Conservation (phyloP, 371 early-diverging fungal genomes). For the Mortierella sp. region DNA sequence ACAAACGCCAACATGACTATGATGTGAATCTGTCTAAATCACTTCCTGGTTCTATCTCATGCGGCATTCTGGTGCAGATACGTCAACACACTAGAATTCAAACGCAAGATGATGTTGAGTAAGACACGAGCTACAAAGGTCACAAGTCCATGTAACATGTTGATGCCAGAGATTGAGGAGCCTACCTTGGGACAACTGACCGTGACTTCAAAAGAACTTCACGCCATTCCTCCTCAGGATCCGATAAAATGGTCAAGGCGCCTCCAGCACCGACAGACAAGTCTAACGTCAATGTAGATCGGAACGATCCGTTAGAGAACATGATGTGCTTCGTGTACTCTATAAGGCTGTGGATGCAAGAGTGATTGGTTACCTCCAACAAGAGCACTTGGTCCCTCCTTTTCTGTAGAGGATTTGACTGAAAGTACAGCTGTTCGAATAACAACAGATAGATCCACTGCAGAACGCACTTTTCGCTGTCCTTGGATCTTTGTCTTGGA, state of each 20-base stretch:
- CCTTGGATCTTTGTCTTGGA: background rate
- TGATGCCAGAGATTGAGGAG: too few relatives aligned
- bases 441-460: constrained; percentile 42
- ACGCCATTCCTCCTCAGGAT: constrained; percentile 87
- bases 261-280: constrained; percentile 94
- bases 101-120: background rate
- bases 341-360: background rate
- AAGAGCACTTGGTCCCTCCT: constrained; percentile 17
- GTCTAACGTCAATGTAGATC: constrained; percentile 35
- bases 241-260: constrained; percentile 88
- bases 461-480: constrained; percentile 74
- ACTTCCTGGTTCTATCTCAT: background rate
- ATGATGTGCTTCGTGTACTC: too few relatives aligned
- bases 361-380: constrained; percentile 13
- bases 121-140: background rate
- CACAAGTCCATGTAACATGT: too few relatives aligned
- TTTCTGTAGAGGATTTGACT: constrained; percentile 17
- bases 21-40: too few relatives aligned
- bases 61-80: constrained; percentile 23
- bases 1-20: too few relatives aligned
- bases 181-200: constrained; percentile 72
- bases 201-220: constrained; percentile 78
- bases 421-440: constrained; percentile 49
- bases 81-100: constrained; percentile 13
- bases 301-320: background rate